phyloP scores from a whole-genome alignment of 1,284 basidiomycete species.

The Trametes pubescens region DNA sequence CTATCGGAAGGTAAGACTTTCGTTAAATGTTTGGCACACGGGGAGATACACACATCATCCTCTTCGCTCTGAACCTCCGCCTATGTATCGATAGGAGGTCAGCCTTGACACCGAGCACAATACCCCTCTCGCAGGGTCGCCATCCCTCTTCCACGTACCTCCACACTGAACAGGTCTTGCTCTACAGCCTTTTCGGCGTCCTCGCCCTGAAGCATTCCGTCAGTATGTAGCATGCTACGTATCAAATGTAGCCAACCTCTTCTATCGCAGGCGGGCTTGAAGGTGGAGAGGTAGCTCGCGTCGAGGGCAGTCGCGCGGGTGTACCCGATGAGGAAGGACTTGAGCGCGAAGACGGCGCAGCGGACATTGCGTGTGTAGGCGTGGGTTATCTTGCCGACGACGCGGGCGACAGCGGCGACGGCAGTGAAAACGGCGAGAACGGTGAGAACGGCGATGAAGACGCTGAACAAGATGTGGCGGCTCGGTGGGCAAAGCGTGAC shows the following conservation, averaged over 20 bases:
- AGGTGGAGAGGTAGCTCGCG: conserved; percentile 31
- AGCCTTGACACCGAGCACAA: neutral
- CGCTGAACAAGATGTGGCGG: conserved; percentile 7
- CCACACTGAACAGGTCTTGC: neutral
- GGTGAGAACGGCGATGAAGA: conserved; percentile 4
- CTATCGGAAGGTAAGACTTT: conserved; percentile 7
- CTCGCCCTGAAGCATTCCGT: neutral
- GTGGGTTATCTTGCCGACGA: neutral
- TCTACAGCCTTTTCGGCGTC: neutral
- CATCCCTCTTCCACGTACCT: neutral
- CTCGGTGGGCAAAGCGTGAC: conserved; percentile 5
- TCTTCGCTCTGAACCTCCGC: neutral
- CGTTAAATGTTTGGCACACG: neutral
- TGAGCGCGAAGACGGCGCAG: conserved; percentile 23
- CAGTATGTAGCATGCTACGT: neutral
- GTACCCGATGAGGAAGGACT: conserved; percentile 14
- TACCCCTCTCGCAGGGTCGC: no score
- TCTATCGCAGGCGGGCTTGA: conserved; percentile 25
- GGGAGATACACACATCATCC: neutral
- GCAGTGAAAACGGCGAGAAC: neutral
- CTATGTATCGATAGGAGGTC: neutral
- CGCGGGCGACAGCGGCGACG: neutral
- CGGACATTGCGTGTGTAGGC: conserved; percentile 14
- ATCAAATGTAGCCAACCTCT: neutral
- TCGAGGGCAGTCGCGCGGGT: conserved; percentile 18